A percentile compares a stretch with the other conserved stretches of the same genome.
Evolutionary conservation across 1,139 yeast genomes (phyloP).

Genomic region (Geotrichum klebahnii): DNA sequence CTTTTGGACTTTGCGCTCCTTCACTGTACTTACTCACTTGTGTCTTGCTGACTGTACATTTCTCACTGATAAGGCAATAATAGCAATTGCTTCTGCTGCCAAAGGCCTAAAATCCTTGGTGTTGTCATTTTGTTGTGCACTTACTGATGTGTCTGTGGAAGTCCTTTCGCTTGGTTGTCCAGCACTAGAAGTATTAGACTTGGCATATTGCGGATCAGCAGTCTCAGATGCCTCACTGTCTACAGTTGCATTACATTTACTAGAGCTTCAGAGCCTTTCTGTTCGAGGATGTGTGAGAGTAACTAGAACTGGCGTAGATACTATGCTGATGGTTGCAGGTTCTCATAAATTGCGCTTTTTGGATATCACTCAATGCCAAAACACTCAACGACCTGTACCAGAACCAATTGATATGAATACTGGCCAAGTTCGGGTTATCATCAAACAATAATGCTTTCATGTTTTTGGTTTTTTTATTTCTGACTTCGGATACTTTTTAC

Average conservation of each 20-base stretch:
- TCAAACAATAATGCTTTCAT: conserved; percentile 1
- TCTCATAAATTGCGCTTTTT: conserved; percentile 52
- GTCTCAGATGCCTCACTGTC: conserved; percentile 67
- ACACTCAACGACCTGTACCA: conserved; percentile 27
- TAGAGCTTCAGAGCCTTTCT: conserved; percentile 47
- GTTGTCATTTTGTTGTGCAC: conserved; percentile 69
- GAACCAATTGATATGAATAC: conserved; percentile 1
- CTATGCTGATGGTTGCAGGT: conserved; percentile 50
- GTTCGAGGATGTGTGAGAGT: conserved; percentile 71
- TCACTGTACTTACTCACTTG: conserved; percentile 51
- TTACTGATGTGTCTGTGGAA: conserved; percentile 65
- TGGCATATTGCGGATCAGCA: conserved; percentile 76
- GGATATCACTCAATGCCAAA: conserved; percentile 66
- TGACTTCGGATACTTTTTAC: neutral
- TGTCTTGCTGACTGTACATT: conserved; percentile 70
- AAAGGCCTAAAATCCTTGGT: conserved; percentile 54
- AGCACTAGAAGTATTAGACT: conserved; percentile 49
- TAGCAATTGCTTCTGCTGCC: conserved; percentile 59
- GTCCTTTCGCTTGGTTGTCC: conserved; percentile 64
- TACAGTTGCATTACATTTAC: conserved; percentile 55
- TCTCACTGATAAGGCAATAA: conserved; percentile 60
- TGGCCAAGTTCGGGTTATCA: neutral
- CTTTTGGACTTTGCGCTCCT: conserved; percentile 55
- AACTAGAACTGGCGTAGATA: conserved; percentile 69
- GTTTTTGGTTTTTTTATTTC: neutral